Conservation (phyloP, 208 protist species). For the Angomonas deanei region DNA sequence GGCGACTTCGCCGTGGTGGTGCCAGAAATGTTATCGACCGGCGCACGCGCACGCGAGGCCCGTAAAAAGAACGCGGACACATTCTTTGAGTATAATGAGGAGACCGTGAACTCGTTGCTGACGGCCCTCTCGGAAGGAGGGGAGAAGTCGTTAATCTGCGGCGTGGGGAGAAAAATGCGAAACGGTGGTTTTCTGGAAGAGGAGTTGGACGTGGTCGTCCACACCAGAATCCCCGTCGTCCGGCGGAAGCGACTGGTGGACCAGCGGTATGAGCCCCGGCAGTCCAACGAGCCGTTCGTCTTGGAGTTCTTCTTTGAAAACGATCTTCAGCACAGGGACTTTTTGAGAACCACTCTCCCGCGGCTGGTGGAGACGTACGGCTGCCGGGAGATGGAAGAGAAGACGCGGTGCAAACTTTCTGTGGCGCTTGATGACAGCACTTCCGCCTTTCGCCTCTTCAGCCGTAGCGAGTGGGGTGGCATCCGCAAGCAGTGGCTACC, state of each 20-base stretch:
- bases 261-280: constrained; percentile 7
- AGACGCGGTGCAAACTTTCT: not conserved
- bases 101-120: not conserved
- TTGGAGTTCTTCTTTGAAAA: constrained; percentile 18
- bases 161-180: constrained; percentile 26
- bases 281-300: constrained; percentile 7
- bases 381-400: not conserved
- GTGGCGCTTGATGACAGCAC: constrained; percentile 13
- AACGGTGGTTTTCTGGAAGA: constrained; percentile 52
- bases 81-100: not conserved
- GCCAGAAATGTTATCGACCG: constrained; percentile 4
- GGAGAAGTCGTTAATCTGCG: constrained; percentile 19
- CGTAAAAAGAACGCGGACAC: not conserved
- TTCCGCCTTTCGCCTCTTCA: constrained; percentile 39
- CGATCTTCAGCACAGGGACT: not conserved
- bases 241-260: constrained; percentile 24
- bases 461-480: constrained; percentile 7
- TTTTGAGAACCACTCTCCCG: no score
- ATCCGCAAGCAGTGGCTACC: constrained; percentile 32
- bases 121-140: no score
- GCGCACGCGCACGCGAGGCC: not conserved
- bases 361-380: no score
- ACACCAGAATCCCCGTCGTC: constrained; percentile 64
- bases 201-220: constrained; percentile 46
- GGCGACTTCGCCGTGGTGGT: constrained; percentile 61